These are phyloP conservation scores for Paraphoma chrysanthemicola DNA, from an alignment of 2,329 filamentous ascomycete genomes.

Conservation along the genomic window DNA sequence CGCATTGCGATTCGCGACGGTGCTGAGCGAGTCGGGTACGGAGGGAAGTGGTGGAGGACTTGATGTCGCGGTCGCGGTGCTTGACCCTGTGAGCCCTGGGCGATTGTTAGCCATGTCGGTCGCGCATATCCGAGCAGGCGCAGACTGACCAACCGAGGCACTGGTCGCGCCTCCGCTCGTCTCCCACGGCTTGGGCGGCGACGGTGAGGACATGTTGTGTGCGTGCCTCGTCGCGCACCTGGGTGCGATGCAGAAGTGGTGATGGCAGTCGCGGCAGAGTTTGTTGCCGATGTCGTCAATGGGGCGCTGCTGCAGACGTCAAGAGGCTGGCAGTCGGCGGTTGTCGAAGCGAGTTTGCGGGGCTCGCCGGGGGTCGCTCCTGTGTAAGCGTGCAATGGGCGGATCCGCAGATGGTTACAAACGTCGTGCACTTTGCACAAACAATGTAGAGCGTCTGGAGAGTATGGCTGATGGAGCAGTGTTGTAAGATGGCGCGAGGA, in stretches of 20 bases:
- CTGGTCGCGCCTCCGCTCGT: conserved; percentile 68
- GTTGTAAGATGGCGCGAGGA: not conserved
- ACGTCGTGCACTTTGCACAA: not conserved
- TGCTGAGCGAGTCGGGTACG: conserved; percentile 77
- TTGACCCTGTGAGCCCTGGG: conserved; percentile 43
- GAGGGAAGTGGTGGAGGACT: conserved; percentile 76
- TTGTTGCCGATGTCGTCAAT: conserved; percentile 10
- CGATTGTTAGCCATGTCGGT: conserved; percentile 29
- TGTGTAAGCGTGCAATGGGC: conserved; percentile 7
- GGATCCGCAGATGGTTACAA: conserved; percentile 17
- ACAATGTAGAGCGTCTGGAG: not conserved
- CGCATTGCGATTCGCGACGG: conserved; percentile 86
- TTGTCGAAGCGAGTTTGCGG: conserved; percentile 28
- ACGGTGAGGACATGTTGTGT: conserved; percentile 64
- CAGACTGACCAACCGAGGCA: conserved; percentile 47
- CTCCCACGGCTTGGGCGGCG: conserved; percentile 98
- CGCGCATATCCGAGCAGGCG: conserved; percentile 16
- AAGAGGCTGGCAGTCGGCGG: conserved; percentile 20
- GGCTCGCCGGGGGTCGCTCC: conserved; percentile 22
- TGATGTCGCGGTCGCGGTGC: conserved; percentile 48
- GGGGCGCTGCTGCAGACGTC: conserved; percentile 16
- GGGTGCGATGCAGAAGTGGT: conserved; percentile 18
- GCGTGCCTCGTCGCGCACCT: conserved; percentile 30
- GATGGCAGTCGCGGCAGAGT: conserved; percentile 8
- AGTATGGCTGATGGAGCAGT: conserved; percentile 1